A percentile compares a stretch with the other conserved stretches of the same genome.
These are phyloP conservation scores for Lodderomyces metapsilosis DNA, from an alignment of 1,139 yeast species.

Conservation along the genomic window DNA sequence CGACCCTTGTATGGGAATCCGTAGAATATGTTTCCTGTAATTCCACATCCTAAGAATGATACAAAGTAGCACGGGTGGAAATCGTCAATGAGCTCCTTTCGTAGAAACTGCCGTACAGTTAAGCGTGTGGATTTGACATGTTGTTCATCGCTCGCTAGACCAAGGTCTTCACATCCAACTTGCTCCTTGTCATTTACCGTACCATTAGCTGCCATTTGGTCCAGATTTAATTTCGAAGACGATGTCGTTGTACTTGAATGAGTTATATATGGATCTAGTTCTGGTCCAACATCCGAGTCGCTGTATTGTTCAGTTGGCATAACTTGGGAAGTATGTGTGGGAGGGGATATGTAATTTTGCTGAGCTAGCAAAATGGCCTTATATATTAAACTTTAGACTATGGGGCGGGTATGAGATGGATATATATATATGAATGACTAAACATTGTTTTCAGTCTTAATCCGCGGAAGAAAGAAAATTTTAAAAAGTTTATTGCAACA, in stretches of 20 bases:
- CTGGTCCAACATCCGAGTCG: neutral
- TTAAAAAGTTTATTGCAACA: neutral
- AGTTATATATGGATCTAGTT: neutral
- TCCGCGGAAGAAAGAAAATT: neutral
- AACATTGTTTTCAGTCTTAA: neutral
- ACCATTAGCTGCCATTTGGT: neutral
- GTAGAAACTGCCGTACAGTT: constrained; percentile 5
- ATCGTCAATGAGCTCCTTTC: constrained; percentile 10
- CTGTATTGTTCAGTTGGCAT: neutral
- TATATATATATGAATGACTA: too few species aligned
- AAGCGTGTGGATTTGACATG: neutral
- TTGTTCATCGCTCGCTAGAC: neutral
- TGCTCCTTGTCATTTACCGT: neutral
- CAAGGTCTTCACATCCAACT: neutral
- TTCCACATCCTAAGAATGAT: constrained; percentile 79
- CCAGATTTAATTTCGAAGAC: neutral
- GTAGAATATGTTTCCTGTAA: constrained; percentile 57
- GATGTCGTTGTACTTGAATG: neutral
- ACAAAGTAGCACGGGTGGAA: constrained; percentile 59
- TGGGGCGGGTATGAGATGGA: neutral
- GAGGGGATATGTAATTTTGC: too few species aligned
- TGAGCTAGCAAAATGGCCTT: neutral
- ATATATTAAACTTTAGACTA: too few species aligned
- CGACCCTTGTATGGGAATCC: constrained; percentile 61
- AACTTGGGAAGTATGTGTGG: too few species aligned